Evolutionary conservation across 805 yeast genomes (phyloP).

Genomic region (Cyberlindnera suaveolens): DNA sequence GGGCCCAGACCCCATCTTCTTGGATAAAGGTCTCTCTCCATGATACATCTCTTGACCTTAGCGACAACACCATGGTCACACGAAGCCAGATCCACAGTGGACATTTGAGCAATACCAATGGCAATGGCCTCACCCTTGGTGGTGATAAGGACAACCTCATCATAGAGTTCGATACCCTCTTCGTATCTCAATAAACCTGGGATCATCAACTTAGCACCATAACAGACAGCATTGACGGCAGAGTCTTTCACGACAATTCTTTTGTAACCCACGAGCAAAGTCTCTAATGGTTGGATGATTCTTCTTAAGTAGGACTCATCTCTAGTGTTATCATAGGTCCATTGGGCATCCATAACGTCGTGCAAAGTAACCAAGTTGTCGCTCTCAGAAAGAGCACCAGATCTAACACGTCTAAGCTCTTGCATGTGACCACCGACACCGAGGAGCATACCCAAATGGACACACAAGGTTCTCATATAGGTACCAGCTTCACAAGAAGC

Average conservation of each 20-base stretch:
- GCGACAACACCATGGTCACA: conserved; percentile 99
- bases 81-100: conserved; percentile 91
- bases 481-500: conserved; percentile 99
- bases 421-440: conserved; percentile 99
- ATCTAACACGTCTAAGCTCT: conserved; percentile 97
- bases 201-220: conserved; percentile 98
- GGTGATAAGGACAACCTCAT: conserved; percentile 96
- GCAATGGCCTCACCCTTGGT: conserved; percentile 99
- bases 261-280: conserved; percentile 89
- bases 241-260: conserved; percentile 93
- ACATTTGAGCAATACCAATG: conserved; percentile 97
- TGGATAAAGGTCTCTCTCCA: conserved; percentile 99
- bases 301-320: conserved; percentile 94
- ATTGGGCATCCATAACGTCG: conserved; percentile 97
- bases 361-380: conserved; percentile 93
- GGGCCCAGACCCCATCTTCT: conserved; percentile 99
- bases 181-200: conserved; percentile 98
- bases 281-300: conserved; percentile 91
- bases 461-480: conserved; percentile 98
- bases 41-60: conserved; percentile 96
- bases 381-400: conserved; percentile 88
- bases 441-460: conserved; percentile 94
- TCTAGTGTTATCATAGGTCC: conserved; percentile 94
- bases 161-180: conserved; percentile 94
- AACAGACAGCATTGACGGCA: conserved; percentile 96